Evolutionary conservation across 2,329 filamentous ascomycete genomes (phyloP).

Genomic region (Colletotrichum lupini): DNA sequence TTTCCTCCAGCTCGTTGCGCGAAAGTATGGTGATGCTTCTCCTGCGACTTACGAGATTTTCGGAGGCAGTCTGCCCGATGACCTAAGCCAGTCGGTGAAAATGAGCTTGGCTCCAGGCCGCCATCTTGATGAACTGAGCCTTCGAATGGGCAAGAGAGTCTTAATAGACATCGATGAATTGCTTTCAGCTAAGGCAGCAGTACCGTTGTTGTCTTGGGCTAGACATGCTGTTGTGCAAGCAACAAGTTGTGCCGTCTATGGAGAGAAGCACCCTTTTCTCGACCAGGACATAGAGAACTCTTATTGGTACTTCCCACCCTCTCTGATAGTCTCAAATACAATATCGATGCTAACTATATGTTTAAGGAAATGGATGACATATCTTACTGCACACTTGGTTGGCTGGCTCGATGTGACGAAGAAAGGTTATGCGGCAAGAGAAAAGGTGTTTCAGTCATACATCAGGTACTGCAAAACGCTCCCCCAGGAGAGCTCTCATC

Average conservation of each 20-base stretch:
- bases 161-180: slow-evolving; percentile 28
- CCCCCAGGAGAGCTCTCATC: slow-evolving; percentile 22
- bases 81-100: slow-evolving; percentile 25
- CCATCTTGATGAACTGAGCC: slow-evolving; percentile 36
- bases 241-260: slow-evolving; percentile 33
- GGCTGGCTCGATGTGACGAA: slow-evolving; percentile 16
- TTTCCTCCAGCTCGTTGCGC: slow-evolving; percentile 38
- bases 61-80: slow-evolving; percentile 9
- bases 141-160: slow-evolving; percentile 32
- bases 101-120: slow-evolving; percentile 31
- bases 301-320: slow-evolving; percentile 20
- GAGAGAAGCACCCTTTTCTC: slow-evolving; percentile 28
- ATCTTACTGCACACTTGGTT: slow-evolving; percentile 19
- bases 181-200: background rate
- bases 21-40: slow-evolving; percentile 26
- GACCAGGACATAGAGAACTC: slow-evolving; percentile 24
- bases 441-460: slow-evolving; percentile 36
- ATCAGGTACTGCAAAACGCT: slow-evolving; percentile 28
- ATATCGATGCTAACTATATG: background rate
- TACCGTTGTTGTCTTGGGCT: slow-evolving; percentile 24
- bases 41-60: slow-evolving; percentile 27
- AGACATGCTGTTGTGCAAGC: slow-evolving; percentile 31
- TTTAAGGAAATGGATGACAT: slow-evolving; percentile 22
- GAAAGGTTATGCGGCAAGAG: slow-evolving; percentile 31
- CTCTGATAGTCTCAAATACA: background rate